Evolutionary conservation across 2,329 filamentous ascomycete genomes (phyloP), one percentile per base, ranked within the genome.

Genomic region (Hypomyces rosellus): DNA sequence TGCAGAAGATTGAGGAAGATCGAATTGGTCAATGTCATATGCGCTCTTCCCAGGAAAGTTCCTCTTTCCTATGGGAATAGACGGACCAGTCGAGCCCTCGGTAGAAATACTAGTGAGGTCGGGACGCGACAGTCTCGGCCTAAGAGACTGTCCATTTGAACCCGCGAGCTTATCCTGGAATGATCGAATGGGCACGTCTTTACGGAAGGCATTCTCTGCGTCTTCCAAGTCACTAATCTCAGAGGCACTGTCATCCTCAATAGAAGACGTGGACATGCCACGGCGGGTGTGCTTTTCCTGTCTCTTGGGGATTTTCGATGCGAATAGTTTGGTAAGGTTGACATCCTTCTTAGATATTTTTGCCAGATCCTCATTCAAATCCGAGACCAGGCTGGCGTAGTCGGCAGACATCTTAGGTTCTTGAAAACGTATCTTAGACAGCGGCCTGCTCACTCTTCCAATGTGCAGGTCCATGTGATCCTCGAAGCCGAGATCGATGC

Each of bases 191-290:
- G 60, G 59, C 1, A 58, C 46, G 14, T 59, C 54, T 2, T 55
- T 11, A 2, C 46, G 46, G 4, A 60, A 55, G 0, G 54, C 48
- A 14, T 50, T 54, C 5, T 56, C 56, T 11, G 77, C 73, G 1
- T 80, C 74, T 42, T 80, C 77, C n/a, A 76, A 61, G 39, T 80
- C 76, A 47, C 75, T 78, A 15, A 79, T 66, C 36, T 79, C 76
- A 0, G 76, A 78, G 5, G 73, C 66, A 0, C 62, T 60, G 2
- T 54, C 52, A 2, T 48, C 47, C 1, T 53, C 50, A 1, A 56
- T 53, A 0, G 44, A 42, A 1, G 55, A 53, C 2, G 44, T 51
- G 12, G 51, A 53, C 13, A 44, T 13, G 3, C 46, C 36, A 6
- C 51, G 51, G n/a, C 50, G 50, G 16, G 5, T 11, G 2, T 16